Percentiles rank a stretch among this genome's conserved stretches.
Conservation (phyloP, 306 rosid genomes). For the Cyclanthera cordifolia region DNA sequence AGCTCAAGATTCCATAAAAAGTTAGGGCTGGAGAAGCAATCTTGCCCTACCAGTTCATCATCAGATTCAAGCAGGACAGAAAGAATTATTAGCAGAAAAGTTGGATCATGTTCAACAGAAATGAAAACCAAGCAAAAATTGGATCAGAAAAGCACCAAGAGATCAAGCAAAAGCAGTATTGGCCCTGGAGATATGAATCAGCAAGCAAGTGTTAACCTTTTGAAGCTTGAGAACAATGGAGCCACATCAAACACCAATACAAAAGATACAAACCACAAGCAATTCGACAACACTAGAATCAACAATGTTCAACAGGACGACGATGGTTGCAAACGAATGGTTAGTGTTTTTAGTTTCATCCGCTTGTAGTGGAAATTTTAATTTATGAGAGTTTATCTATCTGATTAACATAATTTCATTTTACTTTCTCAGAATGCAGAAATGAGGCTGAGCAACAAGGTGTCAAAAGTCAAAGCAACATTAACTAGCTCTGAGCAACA, state of each 20-base stretch:
- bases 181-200: conserved; percentile 27
- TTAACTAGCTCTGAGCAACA: conserved; percentile 53
- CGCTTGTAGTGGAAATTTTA: not conserved
- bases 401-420: conserved; percentile 16
- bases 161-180: conserved; percentile 22
- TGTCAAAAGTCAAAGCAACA: conserved; percentile 26
- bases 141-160: conserved; percentile 26
- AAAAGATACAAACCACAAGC: conserved; percentile 31
- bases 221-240: conserved; percentile 33
- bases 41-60: conserved; percentile 28
- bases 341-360: conserved; percentile 21
- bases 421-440: conserved; percentile 33
- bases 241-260: conserved; percentile 12
- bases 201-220: conserved; percentile 31
- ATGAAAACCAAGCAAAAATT: conserved; percentile 29
- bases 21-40: conserved; percentile 51
- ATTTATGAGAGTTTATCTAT: conserved; percentile 5
- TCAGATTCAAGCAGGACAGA: conserved; percentile 35
- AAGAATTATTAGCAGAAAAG: conserved; percentile 23
- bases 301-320: conserved; percentile 19
- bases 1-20: conserved; percentile 53
- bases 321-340: conserved; percentile 29
- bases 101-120: conserved; percentile 29
- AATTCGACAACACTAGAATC: conserved; percentile 20
- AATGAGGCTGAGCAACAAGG: conserved; percentile 25